Conservation (phyloP, 768 basidiomycete genomes). For the Hericium rajendrae region DNA sequence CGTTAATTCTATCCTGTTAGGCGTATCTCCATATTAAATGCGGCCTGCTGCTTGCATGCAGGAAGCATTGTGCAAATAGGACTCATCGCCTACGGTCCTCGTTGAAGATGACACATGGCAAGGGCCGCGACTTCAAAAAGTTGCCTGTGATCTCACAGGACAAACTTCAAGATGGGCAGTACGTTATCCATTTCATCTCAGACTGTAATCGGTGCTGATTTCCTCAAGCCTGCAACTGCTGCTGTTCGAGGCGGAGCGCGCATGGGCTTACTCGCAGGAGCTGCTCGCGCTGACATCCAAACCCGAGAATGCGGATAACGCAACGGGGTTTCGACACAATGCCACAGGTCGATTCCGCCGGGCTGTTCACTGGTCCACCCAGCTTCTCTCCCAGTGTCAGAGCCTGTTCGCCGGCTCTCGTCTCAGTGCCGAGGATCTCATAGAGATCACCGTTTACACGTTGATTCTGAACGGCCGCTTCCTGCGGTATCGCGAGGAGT, state of each 20-base stretch:
- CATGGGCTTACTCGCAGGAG: slow-evolving; percentile 86
- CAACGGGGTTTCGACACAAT: slow-evolving; percentile 55
- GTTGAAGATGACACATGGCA: slow-evolving; percentile 80
- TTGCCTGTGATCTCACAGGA: slow-evolving; percentile 56
- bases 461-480: slow-evolving; percentile 79
- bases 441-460: slow-evolving; percentile 71
- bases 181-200: slow-evolving; percentile 21
- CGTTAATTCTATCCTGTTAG: slow-evolving; percentile 6
- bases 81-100: slow-evolving; percentile 81
- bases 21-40: not conserved
- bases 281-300: slow-evolving; percentile 43
- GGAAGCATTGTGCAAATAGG: slow-evolving; percentile 87
- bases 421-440: slow-evolving; percentile 45
- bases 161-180: slow-evolving; percentile 82
- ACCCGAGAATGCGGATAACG: slow-evolving; percentile 26
- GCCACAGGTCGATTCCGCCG: slow-evolving; percentile 77
- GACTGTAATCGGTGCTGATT: slow-evolving; percentile 7
- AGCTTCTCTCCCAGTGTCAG: slow-evolving; percentile 67
- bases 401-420: slow-evolving; percentile 43
- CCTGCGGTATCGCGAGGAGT: slow-evolving; percentile 65
- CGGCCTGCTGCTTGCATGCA: slow-evolving; percentile 20
- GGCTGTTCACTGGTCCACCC: slow-evolving; percentile 68
- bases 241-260: slow-evolving; percentile 85
- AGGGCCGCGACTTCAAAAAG: slow-evolving; percentile 86
- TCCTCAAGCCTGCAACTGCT: slow-evolving; percentile 63